Conservation (phyloP, 2,329 filamentous ascomycete species). For the Calonectria multiphialidica region DNA sequence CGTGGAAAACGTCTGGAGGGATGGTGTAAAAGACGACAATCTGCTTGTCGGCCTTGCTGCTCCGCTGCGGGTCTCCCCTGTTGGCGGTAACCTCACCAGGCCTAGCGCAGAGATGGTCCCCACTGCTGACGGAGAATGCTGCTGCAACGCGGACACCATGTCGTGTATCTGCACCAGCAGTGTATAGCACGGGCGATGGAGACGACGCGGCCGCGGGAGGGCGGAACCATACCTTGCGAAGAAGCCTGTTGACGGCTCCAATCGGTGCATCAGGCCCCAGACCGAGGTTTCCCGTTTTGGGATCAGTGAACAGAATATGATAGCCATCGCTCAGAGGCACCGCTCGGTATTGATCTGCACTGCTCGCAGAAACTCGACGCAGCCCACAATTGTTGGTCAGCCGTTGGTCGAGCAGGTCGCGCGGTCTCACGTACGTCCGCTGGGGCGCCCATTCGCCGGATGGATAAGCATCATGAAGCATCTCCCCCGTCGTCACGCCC, state of each 20-base stretch:
- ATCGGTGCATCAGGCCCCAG: conserved; percentile 72
- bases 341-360: conserved; percentile 72
- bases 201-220: conserved; percentile 45
- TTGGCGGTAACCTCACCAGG: conserved; percentile 17
- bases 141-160: conserved; percentile 71
- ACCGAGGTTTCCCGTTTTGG: conserved; percentile 65
- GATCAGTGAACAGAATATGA: conserved; percentile 75
- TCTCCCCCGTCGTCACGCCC: conserved; percentile 22
- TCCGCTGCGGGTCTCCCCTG: conserved; percentile 11
- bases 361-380: conserved; percentile 53
- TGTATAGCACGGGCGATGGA: conserved; percentile 63
- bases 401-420: conserved; percentile 30
- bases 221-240: conserved; percentile 69
- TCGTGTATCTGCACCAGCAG: conserved; percentile 65
- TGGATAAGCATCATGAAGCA: conserved; percentile 25
- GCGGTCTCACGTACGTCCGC: conserved; percentile 25
- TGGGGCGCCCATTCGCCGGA: conserved; percentile 27
- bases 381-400: conserved; percentile 23
- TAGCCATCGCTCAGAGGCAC: conserved; percentile 74
- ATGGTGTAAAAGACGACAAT: conserved; percentile 71
- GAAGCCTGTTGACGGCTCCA: conserved; percentile 62
- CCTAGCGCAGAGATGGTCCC: conserved; percentile 21
- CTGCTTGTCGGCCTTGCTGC: conserved; percentile 44
- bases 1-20: conserved; percentile 66
- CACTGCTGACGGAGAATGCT: conserved; percentile 57